Conservation (phyloP, 2,329 filamentous ascomycete species). For the Epichloe typhina region DNA sequence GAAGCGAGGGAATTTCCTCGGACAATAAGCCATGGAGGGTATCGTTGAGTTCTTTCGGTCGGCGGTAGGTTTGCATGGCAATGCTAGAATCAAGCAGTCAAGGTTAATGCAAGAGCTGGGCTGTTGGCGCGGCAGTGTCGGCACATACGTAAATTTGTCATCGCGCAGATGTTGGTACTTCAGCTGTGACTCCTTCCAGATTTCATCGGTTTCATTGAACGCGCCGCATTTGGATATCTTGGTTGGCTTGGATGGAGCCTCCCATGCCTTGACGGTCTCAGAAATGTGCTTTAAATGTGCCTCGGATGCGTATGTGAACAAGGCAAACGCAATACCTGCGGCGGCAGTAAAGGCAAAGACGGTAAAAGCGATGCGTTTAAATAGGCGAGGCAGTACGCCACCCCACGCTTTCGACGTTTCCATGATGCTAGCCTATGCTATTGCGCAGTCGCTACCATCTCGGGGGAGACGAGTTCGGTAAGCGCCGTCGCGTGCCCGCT, state of each 20-base stretch:
- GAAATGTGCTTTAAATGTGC: slow-evolving; percentile 1
- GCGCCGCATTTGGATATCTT: neutral
- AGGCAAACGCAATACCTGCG: neutral
- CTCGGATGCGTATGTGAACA: slow-evolving; percentile 1
- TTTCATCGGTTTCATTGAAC: slow-evolving; percentile 3
- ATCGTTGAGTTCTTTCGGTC: slow-evolving; percentile 21
- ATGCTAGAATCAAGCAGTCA: slow-evolving; percentile 15
- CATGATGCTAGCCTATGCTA: neutral
- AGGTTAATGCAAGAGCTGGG: neutral
- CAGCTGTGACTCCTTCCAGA: slow-evolving; percentile 11
- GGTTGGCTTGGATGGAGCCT: neutral
- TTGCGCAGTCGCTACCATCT: no score
- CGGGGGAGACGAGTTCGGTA: no score
- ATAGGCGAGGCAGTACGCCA: neutral
- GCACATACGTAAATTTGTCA: slow-evolving; percentile 20
- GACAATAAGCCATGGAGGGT: slow-evolving; percentile 17
- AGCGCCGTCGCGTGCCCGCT: no score
- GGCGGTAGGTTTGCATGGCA: slow-evolving; percentile 22
- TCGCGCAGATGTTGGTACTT: slow-evolving; percentile 15
- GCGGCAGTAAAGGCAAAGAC: slow-evolving; percentile 1
- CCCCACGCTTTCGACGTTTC: neutral
- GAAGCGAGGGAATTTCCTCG: slow-evolving; percentile 21
- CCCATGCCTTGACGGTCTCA: neutral
- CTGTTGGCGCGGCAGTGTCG: neutral
- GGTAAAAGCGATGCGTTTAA: slow-evolving; percentile 1